Base-by-base conservation (phyloP, 176 grass and related monocot genomes). In the Oryza coarctata region DNA sequence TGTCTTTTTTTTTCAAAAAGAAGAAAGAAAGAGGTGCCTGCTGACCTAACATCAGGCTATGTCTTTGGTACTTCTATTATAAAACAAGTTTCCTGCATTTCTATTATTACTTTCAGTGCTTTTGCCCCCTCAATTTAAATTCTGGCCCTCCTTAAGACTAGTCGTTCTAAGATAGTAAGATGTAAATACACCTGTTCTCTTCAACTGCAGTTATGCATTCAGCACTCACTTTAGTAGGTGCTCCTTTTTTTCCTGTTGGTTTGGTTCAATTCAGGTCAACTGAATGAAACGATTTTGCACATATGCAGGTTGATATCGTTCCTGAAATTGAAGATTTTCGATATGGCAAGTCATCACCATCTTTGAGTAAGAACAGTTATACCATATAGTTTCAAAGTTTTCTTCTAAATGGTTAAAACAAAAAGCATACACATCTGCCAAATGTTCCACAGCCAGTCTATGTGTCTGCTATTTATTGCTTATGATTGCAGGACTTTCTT, bases 261-360 rank as follows among this genome's bases (percentile, higher is more conserved):
- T 78, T 35, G 22, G 35, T 60, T 61, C 17, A 22, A 20, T 58
- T 75, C 29, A 63, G n/a, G 63, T n/a, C 12, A 33, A 12, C 50
- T 71, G 0, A 76, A 65, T 1, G 72, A 72, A 15, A 52, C 15
- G 18, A 25, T 63, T 62, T 63, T 81, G 55, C 45, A 18, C 12
- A 39, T 62, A 78, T 85, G 33, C 90, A 94, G 95, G 58, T 82
- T 88, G 63, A 25, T 77, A 23, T 44, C 32, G 84, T 89, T 49
- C 88, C 90, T 85, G 92, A 94, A 80, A 98, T 98, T 50, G 88
- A 98, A 77, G 95, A 98, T 69, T 98, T 98, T 84, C 84, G 78
- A 72, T 94, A 98, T 60, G 65, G 76, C 8, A 98, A 87, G 70
- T 0, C 25, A 55, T 79, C 74, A 1, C 45, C 72, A 62, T 73